Evolutionary conservation across 2,329 filamentous ascomycete species (phyloP).

Genomic region (Colletotrichum australisinense): DNA sequence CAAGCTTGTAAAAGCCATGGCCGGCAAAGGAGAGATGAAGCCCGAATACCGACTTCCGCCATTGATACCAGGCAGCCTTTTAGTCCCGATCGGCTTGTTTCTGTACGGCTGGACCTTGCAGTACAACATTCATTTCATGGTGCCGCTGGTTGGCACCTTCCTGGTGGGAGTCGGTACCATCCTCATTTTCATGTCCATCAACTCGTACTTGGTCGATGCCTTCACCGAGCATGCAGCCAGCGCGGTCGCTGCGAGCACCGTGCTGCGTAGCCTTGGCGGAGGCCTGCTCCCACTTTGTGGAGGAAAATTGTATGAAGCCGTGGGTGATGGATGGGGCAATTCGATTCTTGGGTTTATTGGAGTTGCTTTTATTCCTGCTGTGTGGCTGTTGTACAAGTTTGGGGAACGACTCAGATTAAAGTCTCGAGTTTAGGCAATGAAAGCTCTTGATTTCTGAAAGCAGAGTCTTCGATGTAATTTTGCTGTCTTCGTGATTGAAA

Average conservation of each 20-base stretch:
- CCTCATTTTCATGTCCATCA: conserved; percentile 7
- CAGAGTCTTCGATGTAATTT: too few relatives aligned
- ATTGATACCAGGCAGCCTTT: conserved; percentile 35
- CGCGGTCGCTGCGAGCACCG: conserved; percentile 73
- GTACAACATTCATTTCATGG: conserved; percentile 65
- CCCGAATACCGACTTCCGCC: conserved; percentile 40
- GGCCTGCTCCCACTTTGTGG: conserved; percentile 64
- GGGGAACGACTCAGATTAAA: too few relatives aligned
- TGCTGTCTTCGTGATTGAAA: too few relatives aligned
- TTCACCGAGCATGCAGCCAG: conserved; percentile 70
- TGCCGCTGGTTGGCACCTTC: conserved; percentile 67
- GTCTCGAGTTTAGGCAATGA: too few relatives aligned
- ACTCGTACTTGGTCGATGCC: conserved; percentile 64
- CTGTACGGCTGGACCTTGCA: conserved; percentile 70
- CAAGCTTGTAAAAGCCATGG: not conserved
- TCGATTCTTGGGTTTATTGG: conserved; percentile 54
- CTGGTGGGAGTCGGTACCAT: conserved; percentile 59
- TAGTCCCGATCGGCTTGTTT: conserved; percentile 58
- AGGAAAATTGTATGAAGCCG: conserved; percentile 58
- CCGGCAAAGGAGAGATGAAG: conserved; percentile 32
- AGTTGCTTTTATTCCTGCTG: conserved; percentile 51
- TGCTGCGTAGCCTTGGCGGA: conserved; percentile 61
- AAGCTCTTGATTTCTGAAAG: too few relatives aligned
- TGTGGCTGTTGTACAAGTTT: too few relatives aligned
- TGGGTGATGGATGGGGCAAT: conserved; percentile 68